phyloP scores from a whole-genome alignment of 2,329 filamentous ascomycete genomes.

The Colletotrichum chlorophyti region DNA sequence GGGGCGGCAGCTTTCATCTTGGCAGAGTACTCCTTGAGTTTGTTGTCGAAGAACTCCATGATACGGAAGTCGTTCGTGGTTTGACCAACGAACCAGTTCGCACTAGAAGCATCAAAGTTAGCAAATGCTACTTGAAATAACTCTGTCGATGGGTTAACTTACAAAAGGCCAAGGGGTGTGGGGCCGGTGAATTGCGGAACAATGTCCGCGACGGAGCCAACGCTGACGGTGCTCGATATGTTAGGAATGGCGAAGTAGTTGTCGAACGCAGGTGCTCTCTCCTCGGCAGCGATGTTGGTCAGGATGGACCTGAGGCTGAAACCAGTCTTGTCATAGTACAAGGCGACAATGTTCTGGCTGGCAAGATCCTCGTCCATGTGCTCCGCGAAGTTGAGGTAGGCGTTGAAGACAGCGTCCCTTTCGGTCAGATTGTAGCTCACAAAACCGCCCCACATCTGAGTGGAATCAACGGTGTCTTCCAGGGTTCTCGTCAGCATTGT shows the following conservation, averaged over 20 bases:
- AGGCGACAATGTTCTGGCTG: constrained; percentile 38
- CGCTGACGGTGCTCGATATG: constrained; percentile 32
- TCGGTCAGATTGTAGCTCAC: constrained; percentile 33
- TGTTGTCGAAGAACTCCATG: constrained; percentile 39
- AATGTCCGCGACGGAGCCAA: constrained; percentile 35
- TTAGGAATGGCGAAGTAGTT: constrained; percentile 31
- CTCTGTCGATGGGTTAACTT: background rate
- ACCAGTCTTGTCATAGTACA: constrained; percentile 30
- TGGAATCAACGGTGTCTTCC: constrained; percentile 27
- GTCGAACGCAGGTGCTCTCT: constrained; percentile 33
- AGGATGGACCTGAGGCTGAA: constrained; percentile 32
- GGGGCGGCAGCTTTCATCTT: constrained; percentile 36
- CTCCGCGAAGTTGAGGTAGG: constrained; percentile 37
- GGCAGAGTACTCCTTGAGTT: constrained; percentile 35
- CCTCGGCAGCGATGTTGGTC: constrained; percentile 35
- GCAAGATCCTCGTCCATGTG: constrained; percentile 35
- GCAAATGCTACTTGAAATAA: background rate
- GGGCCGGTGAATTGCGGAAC: constrained; percentile 40
- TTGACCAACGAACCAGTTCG: constrained; percentile 42
- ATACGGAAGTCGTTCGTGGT: constrained; percentile 36
- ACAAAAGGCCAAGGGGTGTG: constrained; percentile 37
- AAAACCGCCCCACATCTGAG: constrained; percentile 38
- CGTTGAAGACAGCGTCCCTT: constrained; percentile 34
- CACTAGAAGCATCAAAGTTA: constrained; percentile 15
- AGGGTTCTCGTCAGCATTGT: background rate